A percentile compares a stretch with the other conserved stretches of the same genome.
Evolutionary conservation across 2,329 filamentous ascomycete genomes (phyloP).

Genomic region (Elsinoe perseae): DNA sequence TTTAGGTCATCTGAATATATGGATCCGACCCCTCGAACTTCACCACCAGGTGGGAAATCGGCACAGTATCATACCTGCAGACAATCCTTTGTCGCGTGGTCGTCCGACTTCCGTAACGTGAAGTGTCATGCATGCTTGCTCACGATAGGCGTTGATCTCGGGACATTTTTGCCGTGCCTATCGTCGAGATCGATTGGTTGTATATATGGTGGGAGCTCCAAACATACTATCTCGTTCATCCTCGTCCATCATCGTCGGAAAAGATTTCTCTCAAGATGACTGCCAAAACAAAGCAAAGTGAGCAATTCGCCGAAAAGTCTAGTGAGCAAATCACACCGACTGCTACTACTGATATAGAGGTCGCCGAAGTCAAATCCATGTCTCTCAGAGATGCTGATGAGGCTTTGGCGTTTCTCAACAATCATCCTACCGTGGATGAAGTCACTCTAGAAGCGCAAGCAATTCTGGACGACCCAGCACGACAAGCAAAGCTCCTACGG

Average conservation of each 20-base stretch:
- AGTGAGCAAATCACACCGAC: background rate
- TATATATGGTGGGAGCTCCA: background rate
- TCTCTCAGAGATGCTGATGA: conserved; percentile 30
- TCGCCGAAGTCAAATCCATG: conserved; percentile 6
- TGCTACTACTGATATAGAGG: background rate
- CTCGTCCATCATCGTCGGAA: background rate
- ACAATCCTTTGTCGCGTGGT: background rate
- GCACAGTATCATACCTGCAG: conserved; percentile 3
- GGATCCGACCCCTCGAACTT: background rate
- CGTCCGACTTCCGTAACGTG: background rate
- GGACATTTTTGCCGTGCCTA: background rate
- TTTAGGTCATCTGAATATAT: background rate
- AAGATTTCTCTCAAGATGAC: background rate
- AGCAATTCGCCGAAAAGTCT: background rate
- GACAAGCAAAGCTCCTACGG: conserved; percentile 11
- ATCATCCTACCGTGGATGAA: conserved; percentile 24
- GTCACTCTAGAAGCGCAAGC: conserved; percentile 26
- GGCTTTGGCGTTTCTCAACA: conserved; percentile 31
- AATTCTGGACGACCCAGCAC: conserved; percentile 24
- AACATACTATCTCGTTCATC: background rate
- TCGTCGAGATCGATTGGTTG: background rate
- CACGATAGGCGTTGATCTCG: background rate
- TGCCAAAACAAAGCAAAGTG: background rate
- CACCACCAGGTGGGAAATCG: background rate
- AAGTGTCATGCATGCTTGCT: background rate